phyloP scores from a whole-genome alignment of 2,329 filamentous ascomycete species.

The Phialophora chinensis region DNA sequence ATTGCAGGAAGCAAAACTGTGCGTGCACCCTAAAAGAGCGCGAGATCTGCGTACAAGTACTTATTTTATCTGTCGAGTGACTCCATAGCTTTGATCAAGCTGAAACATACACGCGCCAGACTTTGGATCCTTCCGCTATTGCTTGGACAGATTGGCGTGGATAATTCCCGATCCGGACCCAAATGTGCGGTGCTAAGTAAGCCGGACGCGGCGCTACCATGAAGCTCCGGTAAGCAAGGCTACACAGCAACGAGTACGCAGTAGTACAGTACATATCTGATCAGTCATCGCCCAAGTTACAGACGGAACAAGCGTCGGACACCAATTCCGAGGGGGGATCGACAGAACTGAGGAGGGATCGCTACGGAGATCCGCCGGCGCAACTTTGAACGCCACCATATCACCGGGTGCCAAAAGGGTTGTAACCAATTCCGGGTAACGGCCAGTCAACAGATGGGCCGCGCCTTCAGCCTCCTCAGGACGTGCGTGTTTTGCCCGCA shows the following conservation, averaged over 20 bases:
- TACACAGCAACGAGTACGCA: background rate
- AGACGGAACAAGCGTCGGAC: no score
- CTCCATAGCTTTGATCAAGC: background rate
- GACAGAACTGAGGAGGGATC: background rate
- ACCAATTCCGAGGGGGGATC: background rate
- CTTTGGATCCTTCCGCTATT: background rate
- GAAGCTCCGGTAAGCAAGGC: background rate
- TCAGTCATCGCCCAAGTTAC: no score
- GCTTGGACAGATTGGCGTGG: background rate
- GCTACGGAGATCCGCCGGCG: background rate
- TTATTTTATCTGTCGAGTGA: background rate
- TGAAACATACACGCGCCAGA: background rate
- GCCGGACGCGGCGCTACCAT: background rate
- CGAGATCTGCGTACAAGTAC: background rate
- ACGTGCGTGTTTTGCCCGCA: background rate
- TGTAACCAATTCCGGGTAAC: conserved; percentile 8
- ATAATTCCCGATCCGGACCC: background rate
- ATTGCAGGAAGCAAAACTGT: no score
- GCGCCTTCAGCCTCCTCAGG: background rate
- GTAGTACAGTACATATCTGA: no score
- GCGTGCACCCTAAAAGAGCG: background rate
- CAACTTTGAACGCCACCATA: background rate
- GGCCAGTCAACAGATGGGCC: background rate
- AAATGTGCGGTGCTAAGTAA: background rate
- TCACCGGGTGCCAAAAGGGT: background rate